Evolutionary conservation across 1,284 basidiomycete genomes (phyloP).

Genomic region (Tilletia walkeri): DNA sequence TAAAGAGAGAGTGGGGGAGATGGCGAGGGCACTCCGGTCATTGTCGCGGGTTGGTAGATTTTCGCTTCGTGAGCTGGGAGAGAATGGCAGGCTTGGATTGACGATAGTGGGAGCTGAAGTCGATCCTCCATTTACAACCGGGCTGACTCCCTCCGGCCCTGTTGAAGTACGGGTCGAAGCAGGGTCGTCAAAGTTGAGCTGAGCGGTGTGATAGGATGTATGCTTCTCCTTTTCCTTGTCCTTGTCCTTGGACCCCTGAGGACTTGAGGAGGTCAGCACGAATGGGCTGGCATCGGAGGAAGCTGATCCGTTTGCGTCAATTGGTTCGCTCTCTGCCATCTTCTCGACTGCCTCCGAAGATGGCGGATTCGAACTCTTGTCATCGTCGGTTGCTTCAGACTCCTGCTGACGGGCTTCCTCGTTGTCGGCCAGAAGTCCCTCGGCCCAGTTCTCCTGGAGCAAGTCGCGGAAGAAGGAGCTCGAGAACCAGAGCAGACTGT

Average conservation of each 20-base stretch:
- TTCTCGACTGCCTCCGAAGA: background rate
- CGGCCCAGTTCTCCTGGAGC: constrained; percentile 34
- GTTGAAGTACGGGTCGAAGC: background rate
- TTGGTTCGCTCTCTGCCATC: background rate
- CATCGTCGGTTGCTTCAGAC: background rate
- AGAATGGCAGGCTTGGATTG: background rate
- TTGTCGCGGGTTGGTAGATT: background rate
- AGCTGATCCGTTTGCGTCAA: background rate
- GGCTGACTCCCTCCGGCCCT: too few species aligned
- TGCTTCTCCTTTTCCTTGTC: too few species aligned
- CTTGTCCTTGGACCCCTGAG: background rate
- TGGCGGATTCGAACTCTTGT: background rate
- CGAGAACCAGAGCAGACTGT: constrained; percentile 32
- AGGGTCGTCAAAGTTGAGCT: constrained; percentile 15
- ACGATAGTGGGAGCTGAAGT: background rate
- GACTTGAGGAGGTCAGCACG: background rate
- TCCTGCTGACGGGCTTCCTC: background rate
- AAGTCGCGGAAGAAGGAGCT: constrained; percentile 37
- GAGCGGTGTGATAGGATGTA: constrained; percentile 30
- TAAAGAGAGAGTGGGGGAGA: constrained; percentile 8
- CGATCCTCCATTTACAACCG: too few species aligned
- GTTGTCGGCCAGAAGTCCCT: constrained; percentile 24
- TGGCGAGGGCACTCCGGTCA: too few species aligned
- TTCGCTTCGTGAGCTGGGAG: constrained; percentile 7
- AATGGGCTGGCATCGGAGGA: background rate